Conservation (phyloP, 176 grass and related monocot species). For the Zoysia japonica region DNA sequence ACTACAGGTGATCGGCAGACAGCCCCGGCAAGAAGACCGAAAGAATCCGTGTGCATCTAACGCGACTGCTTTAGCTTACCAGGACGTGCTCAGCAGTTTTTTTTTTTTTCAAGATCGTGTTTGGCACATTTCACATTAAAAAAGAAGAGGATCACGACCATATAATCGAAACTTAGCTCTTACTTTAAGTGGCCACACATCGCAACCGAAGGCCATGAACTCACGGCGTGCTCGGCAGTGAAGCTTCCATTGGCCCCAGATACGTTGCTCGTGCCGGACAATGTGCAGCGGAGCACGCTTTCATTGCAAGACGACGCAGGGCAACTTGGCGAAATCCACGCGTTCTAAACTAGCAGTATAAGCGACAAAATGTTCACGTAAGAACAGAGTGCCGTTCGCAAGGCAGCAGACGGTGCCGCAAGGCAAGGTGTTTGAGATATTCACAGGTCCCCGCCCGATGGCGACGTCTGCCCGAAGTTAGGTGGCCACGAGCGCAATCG, state of each 20-base stretch:
- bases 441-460: background rate
- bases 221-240: background rate
- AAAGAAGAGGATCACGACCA: no score
- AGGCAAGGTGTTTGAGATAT: background rate
- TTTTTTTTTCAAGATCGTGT: no score
- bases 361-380: background rate
- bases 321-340: no score
- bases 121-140: no score
- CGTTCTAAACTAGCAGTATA: no score
- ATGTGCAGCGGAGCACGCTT: background rate
- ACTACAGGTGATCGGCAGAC: no score
- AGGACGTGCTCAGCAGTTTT: no score
- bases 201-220: no score
- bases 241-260: background rate
- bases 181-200: no score
- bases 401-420: background rate
- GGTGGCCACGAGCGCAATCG: background rate
- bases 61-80: no score
- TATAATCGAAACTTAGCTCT: no score
- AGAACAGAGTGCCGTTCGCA: background rate
- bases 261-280: background rate
- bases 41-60: background rate
- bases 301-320: background rate
- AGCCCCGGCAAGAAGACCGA: background rate
- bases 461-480: constrained; percentile 18